phyloP scores from a whole-genome alignment of 2,329 filamentous ascomycete genomes.

The Sphaceloma murrayae region DNA sequence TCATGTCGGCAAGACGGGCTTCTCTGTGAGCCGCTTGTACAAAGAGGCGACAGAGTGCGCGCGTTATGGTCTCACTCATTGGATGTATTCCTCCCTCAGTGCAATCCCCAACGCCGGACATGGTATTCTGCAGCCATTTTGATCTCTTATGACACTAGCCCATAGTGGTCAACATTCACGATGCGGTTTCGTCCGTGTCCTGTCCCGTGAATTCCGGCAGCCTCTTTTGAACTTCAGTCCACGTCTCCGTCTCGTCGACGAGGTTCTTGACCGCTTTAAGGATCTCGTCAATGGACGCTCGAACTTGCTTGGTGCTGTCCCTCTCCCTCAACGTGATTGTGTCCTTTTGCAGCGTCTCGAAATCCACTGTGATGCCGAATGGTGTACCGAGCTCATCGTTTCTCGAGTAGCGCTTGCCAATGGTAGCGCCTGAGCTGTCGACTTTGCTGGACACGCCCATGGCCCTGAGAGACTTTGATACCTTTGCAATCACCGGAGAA shows the following conservation, averaged over 20 bases:
- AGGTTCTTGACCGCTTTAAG: constrained; percentile 59
- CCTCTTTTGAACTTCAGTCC: constrained; percentile 63
- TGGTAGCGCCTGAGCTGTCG: constrained; percentile 82
- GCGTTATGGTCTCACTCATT: too few species aligned
- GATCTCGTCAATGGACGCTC: constrained; percentile 70
- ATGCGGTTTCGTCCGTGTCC: too few species aligned
- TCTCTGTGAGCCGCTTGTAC: too few species aligned
- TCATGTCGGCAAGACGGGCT: too few species aligned
- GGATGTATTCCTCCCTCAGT: too few species aligned
- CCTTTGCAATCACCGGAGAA: constrained; percentile 58
- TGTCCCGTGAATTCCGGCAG: too few species aligned
- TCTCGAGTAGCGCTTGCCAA: constrained; percentile 87
- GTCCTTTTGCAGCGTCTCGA: constrained; percentile 82
- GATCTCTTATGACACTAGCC: too few species aligned
- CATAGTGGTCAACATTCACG: too few species aligned
- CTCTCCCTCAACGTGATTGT: constrained; percentile 82
- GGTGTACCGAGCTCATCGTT: constrained; percentile 95
- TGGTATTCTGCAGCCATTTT: too few species aligned
- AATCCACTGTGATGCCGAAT: constrained; percentile 88
- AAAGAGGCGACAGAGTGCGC: too few species aligned
- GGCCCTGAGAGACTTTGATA: constrained; percentile 66
- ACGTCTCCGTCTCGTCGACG: constrained; percentile 53
- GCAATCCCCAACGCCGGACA: too few species aligned
- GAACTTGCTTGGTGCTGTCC: constrained; percentile 83
- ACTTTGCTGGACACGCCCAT: constrained; percentile 72